Percentiles rank a stretch among this genome's conserved stretches.
Evolutionary conservation across 495 filamentous ascomycete genomes (phyloP).

Genomic region (Penicillium cinerascens): DNA sequence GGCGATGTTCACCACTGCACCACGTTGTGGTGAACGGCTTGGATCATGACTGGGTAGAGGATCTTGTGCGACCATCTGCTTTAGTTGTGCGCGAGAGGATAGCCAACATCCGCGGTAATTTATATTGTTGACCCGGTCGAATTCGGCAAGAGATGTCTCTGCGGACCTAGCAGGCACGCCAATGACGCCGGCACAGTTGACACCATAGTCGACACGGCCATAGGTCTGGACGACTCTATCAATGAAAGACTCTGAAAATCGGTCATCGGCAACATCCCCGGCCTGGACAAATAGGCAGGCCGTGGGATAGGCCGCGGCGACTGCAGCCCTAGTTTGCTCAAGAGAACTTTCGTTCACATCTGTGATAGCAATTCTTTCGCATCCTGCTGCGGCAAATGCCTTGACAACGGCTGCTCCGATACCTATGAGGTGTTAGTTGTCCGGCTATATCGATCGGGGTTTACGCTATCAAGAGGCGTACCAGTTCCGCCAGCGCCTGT

Average conservation of each 20-base stretch:
- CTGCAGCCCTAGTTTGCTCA: constrained; percentile 26
- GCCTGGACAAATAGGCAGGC: constrained; percentile 25
- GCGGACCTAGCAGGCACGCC: constrained; percentile 35
- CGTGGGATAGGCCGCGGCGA: constrained; percentile 29
- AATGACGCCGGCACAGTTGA: constrained; percentile 49
- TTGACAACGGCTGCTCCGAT: constrained; percentile 53
- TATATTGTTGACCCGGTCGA: constrained; percentile 48
- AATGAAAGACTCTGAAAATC: constrained; percentile 40
- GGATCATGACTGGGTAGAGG: constrained; percentile 40
- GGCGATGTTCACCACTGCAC: constrained; percentile 52
- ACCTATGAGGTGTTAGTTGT: constrained; percentile 27
- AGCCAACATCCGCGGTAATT: constrained; percentile 54
- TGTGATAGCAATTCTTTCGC: constrained; percentile 46
- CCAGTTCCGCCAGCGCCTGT: constrained; percentile 31
- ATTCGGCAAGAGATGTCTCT: constrained; percentile 34
- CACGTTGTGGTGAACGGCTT: constrained; percentile 30
- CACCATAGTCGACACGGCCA: constrained; percentile 49
- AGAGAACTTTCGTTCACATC: constrained; percentile 42
- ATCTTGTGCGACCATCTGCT: constrained; percentile 47
- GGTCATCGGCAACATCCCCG: constrained; percentile 42
- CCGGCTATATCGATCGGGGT: not conserved
- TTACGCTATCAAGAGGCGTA: constrained; percentile 1
- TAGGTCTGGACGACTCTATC: constrained; percentile 27
- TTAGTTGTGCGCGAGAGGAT: constrained; percentile 44
- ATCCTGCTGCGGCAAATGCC: constrained; percentile 50